Evolutionary conservation across 768 basidiomycete species (phyloP), one percentile per base, ranked within the genome.

Genomic region (Kwoniella dendrophila): DNA sequence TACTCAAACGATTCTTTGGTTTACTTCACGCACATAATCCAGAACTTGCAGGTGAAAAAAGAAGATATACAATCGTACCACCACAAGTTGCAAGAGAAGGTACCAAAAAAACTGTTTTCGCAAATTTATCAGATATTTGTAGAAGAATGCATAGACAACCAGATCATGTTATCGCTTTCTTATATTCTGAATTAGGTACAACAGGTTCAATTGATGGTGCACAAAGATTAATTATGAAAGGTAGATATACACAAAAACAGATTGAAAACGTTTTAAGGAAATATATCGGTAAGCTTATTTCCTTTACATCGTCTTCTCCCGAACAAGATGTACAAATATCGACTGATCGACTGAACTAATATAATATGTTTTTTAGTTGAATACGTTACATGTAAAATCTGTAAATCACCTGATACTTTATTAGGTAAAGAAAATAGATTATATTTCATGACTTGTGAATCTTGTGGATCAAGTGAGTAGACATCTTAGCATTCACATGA

Each of bases 311-410:
- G 14, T 2, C 10, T 11, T 16, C 8, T 29, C 30, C 8, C 12
- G 6, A 43, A n/a, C 41, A 43, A 43, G 6, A 43, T 6, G 5
- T 14, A 20, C 41, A 10, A 20, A 49, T n/a, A 56, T 27, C 16
- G 34, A 24, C 2, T 53, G 29, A 7, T 27, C 22, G 34, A 26
- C n/a, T 30, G 33, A 34, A 14, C 68, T n/a, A n/a, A n/a, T n/a
- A n/a, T n/a, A n/a, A n/a, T n/a, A n/a, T n/a, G n/a, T n/a, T n/a
- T n/a, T n/a, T n/a, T n/a, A 95, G 94, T 95, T 64, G 94, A 97
- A 82, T 98, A 97, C 80, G 95, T 97, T 63, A 94, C 94, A 38
- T 99, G 96, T 86, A 95, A 96, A 81, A 98, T 94, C 40, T 99
- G 96, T 85, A 99, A 97, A 82, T 97, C 95, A 0, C 91, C 91